Conservation (phyloP, 371 early-diverging fungal genomes). For the Haplosporangium sp. region DNA sequence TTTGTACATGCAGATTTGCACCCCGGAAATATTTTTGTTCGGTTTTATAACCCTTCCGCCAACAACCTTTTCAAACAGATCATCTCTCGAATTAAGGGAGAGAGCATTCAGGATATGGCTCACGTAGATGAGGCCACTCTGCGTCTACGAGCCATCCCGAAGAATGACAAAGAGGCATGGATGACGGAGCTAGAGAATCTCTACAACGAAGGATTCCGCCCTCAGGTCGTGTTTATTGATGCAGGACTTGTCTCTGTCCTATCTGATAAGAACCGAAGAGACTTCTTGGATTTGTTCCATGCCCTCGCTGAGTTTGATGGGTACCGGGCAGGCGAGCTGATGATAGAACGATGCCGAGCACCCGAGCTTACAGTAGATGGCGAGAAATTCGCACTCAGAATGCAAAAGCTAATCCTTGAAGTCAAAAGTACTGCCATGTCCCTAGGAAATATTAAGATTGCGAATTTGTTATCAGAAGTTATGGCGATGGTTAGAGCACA, state of each 20-base stretch:
- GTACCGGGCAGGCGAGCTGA: conserved; percentile 80
- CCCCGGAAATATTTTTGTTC: conserved; percentile 94
- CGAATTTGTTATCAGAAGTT: conserved; percentile 80
- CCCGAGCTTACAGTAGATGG: conserved; percentile 80
- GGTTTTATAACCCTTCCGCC: conserved; percentile 79
- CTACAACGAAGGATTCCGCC: conserved; percentile 75
- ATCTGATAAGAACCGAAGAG: conserved; percentile 75
- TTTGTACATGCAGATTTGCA: conserved; percentile 96
- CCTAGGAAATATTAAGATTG: conserved; percentile 82
- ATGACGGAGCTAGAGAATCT: conserved; percentile 65
- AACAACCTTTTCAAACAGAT: conserved; percentile 67
- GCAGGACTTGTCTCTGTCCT: conserved; percentile 89
- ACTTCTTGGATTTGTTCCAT: conserved; percentile 92
- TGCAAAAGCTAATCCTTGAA: conserved; percentile 79
- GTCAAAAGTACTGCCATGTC: conserved; percentile 81
- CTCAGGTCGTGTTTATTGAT: conserved; percentile 89
- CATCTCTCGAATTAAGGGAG: conserved; percentile 41
- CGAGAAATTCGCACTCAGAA: conserved; percentile 81
- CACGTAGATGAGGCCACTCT: conserved; percentile 39
- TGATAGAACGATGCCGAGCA: conserved; percentile 88
- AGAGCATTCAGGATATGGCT: conserved; percentile 14
- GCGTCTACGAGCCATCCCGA: conserved; percentile 31
- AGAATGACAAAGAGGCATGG: conserved; percentile 57
- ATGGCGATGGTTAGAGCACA: conserved; percentile 90
- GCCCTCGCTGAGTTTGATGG: conserved; percentile 92